Percentiles rank a stretch among this genome's conserved stretches.
Evolutionary conservation across 192 early-diverging fungal species (phyloP).

Genomic region (Coemansia sp.): DNA sequence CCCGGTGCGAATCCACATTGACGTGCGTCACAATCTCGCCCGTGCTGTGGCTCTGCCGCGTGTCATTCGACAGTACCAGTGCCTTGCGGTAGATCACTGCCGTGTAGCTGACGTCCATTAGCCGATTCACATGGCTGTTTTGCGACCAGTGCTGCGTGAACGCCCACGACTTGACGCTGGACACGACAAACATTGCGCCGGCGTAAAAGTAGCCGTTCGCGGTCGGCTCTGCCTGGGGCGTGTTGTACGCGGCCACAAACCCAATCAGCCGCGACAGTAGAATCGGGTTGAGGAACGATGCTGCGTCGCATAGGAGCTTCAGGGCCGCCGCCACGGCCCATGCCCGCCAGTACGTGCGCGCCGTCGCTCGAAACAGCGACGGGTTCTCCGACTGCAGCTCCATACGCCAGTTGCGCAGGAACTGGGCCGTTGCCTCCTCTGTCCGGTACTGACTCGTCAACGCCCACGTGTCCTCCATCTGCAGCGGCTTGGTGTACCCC

Average conservation of each 20-base stretch:
- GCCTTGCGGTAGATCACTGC: conserved; percentile 84
- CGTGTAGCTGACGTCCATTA: conserved; percentile 68
- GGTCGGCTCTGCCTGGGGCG: conserved; percentile 52
- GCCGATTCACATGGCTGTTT: conserved; percentile 60
- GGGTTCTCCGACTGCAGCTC: conserved; percentile 57
- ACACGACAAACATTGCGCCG: conserved; percentile 66
- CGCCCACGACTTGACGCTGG: conserved; percentile 68
- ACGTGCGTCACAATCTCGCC: conserved; percentile 69
- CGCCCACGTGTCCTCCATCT: conserved; percentile 67
- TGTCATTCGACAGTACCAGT: conserved; percentile 68
- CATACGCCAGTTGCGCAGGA: conserved; percentile 64
- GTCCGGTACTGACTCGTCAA: conserved; percentile 58
- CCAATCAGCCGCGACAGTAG: conserved; percentile 67
- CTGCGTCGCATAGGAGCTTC: conserved; percentile 69
- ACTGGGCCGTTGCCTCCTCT: conserved; percentile 52
- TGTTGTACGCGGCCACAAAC: conserved; percentile 42
- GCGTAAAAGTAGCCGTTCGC: conserved; percentile 81
- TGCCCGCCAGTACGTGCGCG: conserved; percentile 54
- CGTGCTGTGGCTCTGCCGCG: conserved; percentile 72
- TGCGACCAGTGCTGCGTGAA: conserved; percentile 78
- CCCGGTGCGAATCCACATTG: conserved; percentile 58
- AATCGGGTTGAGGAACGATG: conserved; percentile 73
- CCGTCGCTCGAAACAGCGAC: conserved; percentile 62
- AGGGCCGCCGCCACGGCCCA: conserved; percentile 71
- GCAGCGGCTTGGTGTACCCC: conserved; percentile 65